phyloP scores from a whole-genome alignment of 202 grass and related monocot genomes.

The Elaeis oleifera region DNA sequence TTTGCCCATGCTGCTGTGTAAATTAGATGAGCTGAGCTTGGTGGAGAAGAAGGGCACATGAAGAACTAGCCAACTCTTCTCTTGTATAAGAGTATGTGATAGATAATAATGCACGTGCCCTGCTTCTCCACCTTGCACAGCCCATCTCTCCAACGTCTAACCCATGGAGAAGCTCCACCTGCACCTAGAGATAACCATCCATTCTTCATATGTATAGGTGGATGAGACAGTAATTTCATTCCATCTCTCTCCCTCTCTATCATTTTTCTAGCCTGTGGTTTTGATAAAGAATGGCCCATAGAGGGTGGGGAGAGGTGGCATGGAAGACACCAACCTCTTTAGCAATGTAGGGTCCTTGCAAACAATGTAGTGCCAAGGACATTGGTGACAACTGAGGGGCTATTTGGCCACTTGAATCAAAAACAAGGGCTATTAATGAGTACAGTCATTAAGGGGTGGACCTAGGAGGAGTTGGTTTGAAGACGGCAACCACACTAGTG shows the following conservation, averaged over 20 bases:
- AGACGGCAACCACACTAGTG: not conserved
- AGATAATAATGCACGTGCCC: conserved; percentile 5
- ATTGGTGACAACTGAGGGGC: not conserved
- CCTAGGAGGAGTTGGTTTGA: not conserved
- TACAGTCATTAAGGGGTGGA: not conserved
- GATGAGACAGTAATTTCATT: too few species aligned
- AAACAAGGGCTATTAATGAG: not conserved
- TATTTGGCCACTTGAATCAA: not conserved
- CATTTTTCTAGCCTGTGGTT: not conserved
- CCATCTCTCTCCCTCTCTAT: not conserved
- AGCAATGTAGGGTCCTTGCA: not conserved
- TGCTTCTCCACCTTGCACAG: conserved; percentile 11
- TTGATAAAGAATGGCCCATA: too few species aligned
- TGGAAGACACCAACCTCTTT: not conserved
- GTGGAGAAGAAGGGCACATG: not conserved
- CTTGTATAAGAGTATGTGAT: not conserved
- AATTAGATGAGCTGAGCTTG: conserved; percentile 3
- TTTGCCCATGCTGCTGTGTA: not conserved
- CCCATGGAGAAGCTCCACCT: too few species aligned
- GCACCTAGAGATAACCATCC: too few species aligned
- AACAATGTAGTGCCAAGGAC: not conserved
- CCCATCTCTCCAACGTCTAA: not conserved
- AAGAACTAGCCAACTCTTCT: not conserved
- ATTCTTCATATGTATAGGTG: too few species aligned
- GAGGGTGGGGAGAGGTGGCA: too few species aligned